Evolutionary conservation across 805 yeast species (phyloP), one percentile per base, ranked within the genome.

Genomic region (Kodamaea hsintzibuensis): DNA sequence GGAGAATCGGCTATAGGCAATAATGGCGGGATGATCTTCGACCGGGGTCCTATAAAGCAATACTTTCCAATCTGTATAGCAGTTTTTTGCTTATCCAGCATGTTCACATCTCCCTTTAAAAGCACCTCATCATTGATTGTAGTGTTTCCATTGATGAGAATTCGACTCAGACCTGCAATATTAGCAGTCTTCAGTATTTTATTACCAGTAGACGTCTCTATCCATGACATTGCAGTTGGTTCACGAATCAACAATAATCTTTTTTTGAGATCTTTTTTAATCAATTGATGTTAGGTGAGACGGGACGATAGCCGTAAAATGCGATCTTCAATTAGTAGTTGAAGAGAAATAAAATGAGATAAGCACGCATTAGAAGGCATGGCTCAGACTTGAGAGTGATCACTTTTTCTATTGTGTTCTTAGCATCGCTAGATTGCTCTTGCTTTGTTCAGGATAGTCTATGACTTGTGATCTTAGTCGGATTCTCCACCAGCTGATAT

Each of bases 191-290:
- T 70, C 45, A 82, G 76, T 33, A 83, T 78, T 39, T 82, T 67
- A 60, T 80, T 82, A 1, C 84, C 84, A 2, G 80, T 71, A 2
- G 73, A 60, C 0, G 87, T 82, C 55, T 81, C 84, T 3, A 79
- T 67, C 80, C 80, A 80, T 45, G 53, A 43, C 46, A 27, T 49
- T 16, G 33, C 13, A 30, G 10, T 22, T 22, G 13, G 35, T 30
- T 30, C 2, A 30, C 4, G 35, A 12, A 30, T 5, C 35, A 30
- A 30, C 25, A 30, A 30, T 30, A 5, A 12, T 5, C 13, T 30
- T 30, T 30, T 30, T 40, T 38, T 38, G 3, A 7, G 42, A 38
- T 14, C 4, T 16, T 16, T 40, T 40, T 13, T n/a, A 6, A 16
- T 19, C 25, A 17, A 7, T 40, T 40, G 42, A 38, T 38, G 6